phyloP scores from a whole-genome alignment of 2,329 filamentous ascomycete species.

The Apiospora arundinis region DNA sequence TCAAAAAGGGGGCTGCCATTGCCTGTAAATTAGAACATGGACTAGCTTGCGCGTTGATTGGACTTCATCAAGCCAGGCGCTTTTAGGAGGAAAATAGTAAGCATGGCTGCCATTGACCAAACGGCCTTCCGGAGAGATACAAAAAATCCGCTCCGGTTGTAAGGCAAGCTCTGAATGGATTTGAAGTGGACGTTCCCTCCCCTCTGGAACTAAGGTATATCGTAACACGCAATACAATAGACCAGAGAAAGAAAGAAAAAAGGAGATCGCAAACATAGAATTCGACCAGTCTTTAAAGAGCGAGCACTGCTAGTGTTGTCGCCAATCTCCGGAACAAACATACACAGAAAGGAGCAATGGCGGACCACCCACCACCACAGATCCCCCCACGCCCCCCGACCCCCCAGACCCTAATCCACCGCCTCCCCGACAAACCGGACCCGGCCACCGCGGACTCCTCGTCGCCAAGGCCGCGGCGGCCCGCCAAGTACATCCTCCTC shows the following conservation, averaged over 20 bases:
- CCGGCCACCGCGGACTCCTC: not conserved
- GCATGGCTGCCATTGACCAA: not conserved
- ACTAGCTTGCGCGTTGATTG: not conserved
- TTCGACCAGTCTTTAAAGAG: too few species aligned
- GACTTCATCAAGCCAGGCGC: not conserved
- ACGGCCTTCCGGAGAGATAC: not conserved
- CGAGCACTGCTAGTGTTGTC: too few species aligned
- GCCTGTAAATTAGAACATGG: not conserved
- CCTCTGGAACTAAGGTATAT: too few species aligned
- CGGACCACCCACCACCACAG: not conserved
- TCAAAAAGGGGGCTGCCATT: not conserved
- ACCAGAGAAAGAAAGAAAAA: too few species aligned
- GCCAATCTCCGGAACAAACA: too few species aligned
- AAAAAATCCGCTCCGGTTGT: not conserved
- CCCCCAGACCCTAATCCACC: conserved; percentile 35
- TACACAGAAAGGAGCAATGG: not conserved
- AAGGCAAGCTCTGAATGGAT: too few species aligned
- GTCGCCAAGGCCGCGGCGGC: conserved; percentile 22
- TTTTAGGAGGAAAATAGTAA: not conserved
- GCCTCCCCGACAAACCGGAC: conserved; percentile 34
- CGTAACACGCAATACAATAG: too few species aligned
- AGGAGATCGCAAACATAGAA: too few species aligned
- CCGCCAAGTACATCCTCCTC: conserved; percentile 37
- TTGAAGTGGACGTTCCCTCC: too few species aligned
- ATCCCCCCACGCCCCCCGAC: conserved; percentile 30